These are phyloP conservation scores for Rubroshorea leprosula DNA, from an alignment of 345 rosid genomes.

Conservation along the genomic window DNA sequence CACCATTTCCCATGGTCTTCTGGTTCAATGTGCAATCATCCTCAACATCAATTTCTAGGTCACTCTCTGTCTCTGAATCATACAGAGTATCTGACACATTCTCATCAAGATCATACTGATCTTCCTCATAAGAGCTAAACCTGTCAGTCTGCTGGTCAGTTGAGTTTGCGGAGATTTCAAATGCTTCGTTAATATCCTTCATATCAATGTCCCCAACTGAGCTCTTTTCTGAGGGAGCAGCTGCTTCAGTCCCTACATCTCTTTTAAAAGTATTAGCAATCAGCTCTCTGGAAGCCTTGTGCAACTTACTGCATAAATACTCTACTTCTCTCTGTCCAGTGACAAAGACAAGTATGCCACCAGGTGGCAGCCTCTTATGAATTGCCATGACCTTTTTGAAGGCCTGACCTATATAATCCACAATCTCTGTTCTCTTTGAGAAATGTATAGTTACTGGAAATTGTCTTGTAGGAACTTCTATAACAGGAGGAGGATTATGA, in stretches of 20 bases:
- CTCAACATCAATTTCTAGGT: constrained; percentile 47
- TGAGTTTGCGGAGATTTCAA: constrained; percentile 33
- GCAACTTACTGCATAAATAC: constrained; percentile 57
- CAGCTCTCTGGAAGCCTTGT: constrained; percentile 52
- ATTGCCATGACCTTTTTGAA: constrained; percentile 81
- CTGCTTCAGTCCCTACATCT: constrained; percentile 24
- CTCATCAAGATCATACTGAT: constrained; percentile 32
- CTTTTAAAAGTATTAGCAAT: constrained; percentile 21
- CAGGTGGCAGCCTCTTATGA: constrained; percentile 78
- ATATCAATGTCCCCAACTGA: constrained; percentile 43
- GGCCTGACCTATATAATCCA: constrained; percentile 86
- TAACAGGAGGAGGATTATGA: constrained; percentile 56
- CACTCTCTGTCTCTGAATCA: constrained; percentile 59
- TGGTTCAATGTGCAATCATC: constrained; percentile 23
- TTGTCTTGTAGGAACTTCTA: constrained; percentile 81
- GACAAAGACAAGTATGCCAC: constrained; percentile 88
- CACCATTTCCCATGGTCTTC: constrained; percentile 24
- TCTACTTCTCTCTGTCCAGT: constrained; percentile 97
- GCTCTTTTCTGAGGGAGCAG: constrained; percentile 27
- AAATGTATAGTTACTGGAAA: constrained; percentile 72
- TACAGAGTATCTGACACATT: constrained; percentile 43
- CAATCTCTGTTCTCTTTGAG: constrained; percentile 74
- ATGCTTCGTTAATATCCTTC: constrained; percentile 79
- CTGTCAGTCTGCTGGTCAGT: constrained; percentile 38
- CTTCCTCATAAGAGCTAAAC: constrained; percentile 50